These are phyloP conservation scores for Termitomyces heimii DNA, from an alignment of 768 basidiomycete species.

Conservation along the genomic window DNA sequence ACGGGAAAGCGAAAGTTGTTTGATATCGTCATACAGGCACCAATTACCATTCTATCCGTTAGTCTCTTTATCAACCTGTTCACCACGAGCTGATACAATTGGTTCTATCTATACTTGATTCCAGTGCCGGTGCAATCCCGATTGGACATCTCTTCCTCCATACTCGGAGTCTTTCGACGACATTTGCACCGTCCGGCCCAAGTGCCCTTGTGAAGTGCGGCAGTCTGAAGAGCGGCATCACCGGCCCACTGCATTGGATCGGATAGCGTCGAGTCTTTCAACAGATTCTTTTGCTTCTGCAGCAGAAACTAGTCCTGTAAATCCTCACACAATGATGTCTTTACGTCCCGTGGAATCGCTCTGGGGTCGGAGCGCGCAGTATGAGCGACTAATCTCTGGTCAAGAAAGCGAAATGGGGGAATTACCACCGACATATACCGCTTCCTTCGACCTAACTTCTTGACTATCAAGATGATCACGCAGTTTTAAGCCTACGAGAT, in stretches of 20 bases:
- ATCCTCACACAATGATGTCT: constrained; percentile 23
- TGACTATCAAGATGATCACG: neutral
- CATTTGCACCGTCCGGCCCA: constrained; percentile 23
- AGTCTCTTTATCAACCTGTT: constrained; percentile 21
- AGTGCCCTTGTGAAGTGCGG: constrained; percentile 41
- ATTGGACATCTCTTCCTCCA: constrained; percentile 73
- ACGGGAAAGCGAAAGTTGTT: constrained; percentile 74
- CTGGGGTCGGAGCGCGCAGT: constrained; percentile 45
- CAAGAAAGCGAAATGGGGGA: constrained; percentile 80
- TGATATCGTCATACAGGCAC: constrained; percentile 83
- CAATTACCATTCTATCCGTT: constrained; percentile 84
- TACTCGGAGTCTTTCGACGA: constrained; percentile 53
- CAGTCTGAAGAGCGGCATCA: constrained; percentile 3
- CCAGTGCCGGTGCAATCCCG: constrained; percentile 77
- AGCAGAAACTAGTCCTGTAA: constrained; percentile 30
- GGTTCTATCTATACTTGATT: neutral
- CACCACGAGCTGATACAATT: neutral
- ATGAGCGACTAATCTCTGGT: constrained; percentile 79
- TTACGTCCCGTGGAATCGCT: constrained; percentile 27
- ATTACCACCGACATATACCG: constrained; percentile 72
- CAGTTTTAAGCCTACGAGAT: neutral
- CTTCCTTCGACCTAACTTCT: constrained; percentile 1
- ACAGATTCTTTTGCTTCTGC: constrained; percentile 28
- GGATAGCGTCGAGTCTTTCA: constrained; percentile 25
- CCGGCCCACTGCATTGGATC: constrained; percentile 20